These are phyloP conservation scores for Curvularia sp. DNA, from an alignment of 2,329 filamentous ascomycete genomes.

Conservation along the genomic window DNA sequence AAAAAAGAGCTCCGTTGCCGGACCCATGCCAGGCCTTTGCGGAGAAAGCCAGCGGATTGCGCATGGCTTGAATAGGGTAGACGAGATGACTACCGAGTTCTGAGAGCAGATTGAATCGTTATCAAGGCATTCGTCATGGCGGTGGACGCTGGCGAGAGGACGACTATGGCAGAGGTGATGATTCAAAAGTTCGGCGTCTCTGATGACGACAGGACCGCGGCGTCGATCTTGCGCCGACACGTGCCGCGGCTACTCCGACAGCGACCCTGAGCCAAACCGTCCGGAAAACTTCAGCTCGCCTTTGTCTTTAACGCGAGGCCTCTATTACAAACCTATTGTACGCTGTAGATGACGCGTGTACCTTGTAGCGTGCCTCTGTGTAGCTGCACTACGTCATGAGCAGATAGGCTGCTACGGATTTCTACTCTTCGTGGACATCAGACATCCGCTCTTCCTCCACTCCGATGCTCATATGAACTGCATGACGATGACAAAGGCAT, in stretches of 20 bases:
- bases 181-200: slow-evolving; percentile 40
- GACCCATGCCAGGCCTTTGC: slow-evolving; percentile 46
- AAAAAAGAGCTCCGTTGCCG: slow-evolving; percentile 45
- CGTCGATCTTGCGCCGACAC: slow-evolving; percentile 29
- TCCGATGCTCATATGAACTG: background rate
- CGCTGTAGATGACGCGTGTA: background rate
- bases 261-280: background rate
- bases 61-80: slow-evolving; percentile 42
- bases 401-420: background rate
- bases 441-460: background rate
- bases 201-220: slow-evolving; percentile 38
- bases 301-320: background rate
- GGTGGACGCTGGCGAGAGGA: slow-evolving; percentile 20
- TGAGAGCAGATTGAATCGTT: slow-evolving; percentile 21
- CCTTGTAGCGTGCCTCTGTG: background rate
- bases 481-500: background rate
- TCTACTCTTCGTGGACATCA: background rate
- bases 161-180: slow-evolving; percentile 19
- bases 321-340: background rate
- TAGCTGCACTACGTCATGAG: slow-evolving; percentile 8
- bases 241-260: slow-evolving; percentile 25
- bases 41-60: slow-evolving; percentile 40
- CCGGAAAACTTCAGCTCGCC: background rate
- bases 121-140: slow-evolving; percentile 37
- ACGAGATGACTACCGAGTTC: slow-evolving; percentile 34